Percentiles rank a stretch among this genome's conserved stretches.
phyloP scores from a whole-genome alignment of 1,139 yeast species.

The Lodderomyces jiufengensis region DNA sequence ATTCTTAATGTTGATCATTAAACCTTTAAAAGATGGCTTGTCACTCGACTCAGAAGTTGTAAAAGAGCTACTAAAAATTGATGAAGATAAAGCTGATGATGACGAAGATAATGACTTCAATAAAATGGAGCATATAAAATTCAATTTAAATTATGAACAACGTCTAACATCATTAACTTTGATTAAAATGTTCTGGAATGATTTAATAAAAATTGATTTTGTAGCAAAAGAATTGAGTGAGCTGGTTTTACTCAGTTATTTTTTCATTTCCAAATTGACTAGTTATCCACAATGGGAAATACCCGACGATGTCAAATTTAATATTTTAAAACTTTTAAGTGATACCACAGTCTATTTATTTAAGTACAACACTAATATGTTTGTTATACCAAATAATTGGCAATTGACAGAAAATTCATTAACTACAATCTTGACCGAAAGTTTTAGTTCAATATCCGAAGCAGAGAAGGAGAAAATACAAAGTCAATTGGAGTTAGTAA shows the following conservation, averaged over 20 bases:
- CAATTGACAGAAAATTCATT: constrained; percentile 47
- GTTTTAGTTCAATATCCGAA: constrained; percentile 27
- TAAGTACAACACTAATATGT: constrained; percentile 59
- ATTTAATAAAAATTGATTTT: constrained; percentile 50
- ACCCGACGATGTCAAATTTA: constrained; percentile 18
- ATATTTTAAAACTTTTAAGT: constrained; percentile 24
- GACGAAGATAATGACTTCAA: constrained; percentile 12
- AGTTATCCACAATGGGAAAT: constrained; percentile 3
- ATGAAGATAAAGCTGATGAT: constrained; percentile 10
- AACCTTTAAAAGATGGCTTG: constrained; percentile 51
- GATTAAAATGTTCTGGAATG: constrained; percentile 69
- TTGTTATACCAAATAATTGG: constrained; percentile 81
- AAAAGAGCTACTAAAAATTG: constrained; percentile 15
- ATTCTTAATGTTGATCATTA: constrained; percentile 62
- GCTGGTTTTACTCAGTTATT: constrained; percentile 41
- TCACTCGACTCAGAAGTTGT: constrained; percentile 35
- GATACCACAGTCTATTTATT: constrained; percentile 48
- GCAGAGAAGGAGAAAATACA: constrained; percentile 33
- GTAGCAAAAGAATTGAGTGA: constrained; percentile 62
- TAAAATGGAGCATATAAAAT: not conserved
- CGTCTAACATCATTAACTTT: constrained; percentile 48
- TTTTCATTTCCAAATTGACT: constrained; percentile 24
- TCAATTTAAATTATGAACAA: constrained; percentile 36
- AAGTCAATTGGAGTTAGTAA: constrained; percentile 57
- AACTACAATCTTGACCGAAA: constrained; percentile 36